A percentile compares a stretch with the other conserved stretches of the same genome.
These are phyloP conservation scores for Aspergillus saccharolyticus DNA, from an alignment of 495 filamentous ascomycete genomes.

Conservation along the genomic window DNA sequence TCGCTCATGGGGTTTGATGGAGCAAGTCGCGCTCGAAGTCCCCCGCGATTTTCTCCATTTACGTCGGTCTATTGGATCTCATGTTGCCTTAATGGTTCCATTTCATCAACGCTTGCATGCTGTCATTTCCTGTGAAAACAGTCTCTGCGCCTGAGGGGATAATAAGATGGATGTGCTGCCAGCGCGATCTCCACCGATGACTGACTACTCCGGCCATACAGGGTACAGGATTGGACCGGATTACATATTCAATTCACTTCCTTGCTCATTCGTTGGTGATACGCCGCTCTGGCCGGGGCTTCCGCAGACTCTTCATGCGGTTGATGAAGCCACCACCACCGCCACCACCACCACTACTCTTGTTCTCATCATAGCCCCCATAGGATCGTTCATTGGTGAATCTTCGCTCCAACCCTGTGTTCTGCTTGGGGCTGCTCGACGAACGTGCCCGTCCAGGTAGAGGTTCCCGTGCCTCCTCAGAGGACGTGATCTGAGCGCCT, in stretches of 20 bases:
- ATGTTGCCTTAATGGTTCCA: background rate
- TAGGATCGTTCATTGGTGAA: constrained; percentile 59
- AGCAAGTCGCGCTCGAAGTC: background rate
- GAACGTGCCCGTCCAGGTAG: constrained; percentile 43
- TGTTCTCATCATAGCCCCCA: constrained; percentile 33
- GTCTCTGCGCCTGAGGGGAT: background rate
- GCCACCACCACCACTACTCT: constrained; percentile 40
- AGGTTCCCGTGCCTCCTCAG: constrained; percentile 37
- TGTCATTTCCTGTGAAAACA: background rate
- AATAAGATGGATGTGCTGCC: constrained; percentile 1
- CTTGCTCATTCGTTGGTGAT: constrained; percentile 29
- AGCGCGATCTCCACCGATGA: background rate
- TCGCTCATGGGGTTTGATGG: background rate
- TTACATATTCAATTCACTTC: background rate
- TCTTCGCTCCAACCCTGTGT: constrained; percentile 57
- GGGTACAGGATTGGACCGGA: background rate
- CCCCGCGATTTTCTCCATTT: background rate
- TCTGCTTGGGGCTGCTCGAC: constrained; percentile 58
- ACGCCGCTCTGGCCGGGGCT: constrained; percentile 43
- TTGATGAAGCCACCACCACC: constrained; percentile 72
- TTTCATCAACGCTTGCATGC: background rate
- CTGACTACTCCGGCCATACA: background rate
- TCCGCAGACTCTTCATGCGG: constrained; percentile 82
- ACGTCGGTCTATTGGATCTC: background rate
- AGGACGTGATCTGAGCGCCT: constrained; percentile 52